Base-by-base conservation (phyloP, 1,284 basidiomycete species). In the Grifola frondosa region DNA sequence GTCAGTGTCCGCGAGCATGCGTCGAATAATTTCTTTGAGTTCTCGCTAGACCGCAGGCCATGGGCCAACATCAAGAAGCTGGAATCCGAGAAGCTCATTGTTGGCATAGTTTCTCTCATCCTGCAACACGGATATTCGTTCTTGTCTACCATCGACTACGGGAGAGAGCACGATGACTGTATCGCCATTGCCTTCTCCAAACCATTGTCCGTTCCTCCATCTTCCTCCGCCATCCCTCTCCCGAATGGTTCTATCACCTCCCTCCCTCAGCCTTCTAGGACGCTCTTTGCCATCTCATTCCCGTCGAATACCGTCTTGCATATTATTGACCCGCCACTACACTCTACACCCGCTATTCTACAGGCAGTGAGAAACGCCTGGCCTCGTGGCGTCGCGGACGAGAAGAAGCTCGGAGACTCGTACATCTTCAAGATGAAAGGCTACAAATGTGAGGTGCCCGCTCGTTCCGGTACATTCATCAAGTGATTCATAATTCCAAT, bases 401-500 rank as follows among this genome's bases (percentile, higher is more conserved):
- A 89, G 63, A 86, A 82, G 70, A 88, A 84, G 58, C 70, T 87
- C 1, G 81, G 77, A 9, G 79, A 84, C 24, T 75, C 78, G 13
- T 89, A 77, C 57, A 86, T 89, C 60, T 89, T 89, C 65, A 88
- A 84, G 59, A 69, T 89, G 42, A 87, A 85, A 54, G 87, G 86
- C 13, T 89, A 88, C 60, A 81, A 75, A 69, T 87, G 86, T 88
- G 58, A 45, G 79, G 69, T 37, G 23, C 35, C 13, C 23, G 13
- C 23, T 21, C 42, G 24, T 47, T 37, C 16, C 31, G 39, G 33
- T 19, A 30, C 36, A 39, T 10, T 15, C 24, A 24, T 40, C 29
- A 34, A 24, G 21, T 43, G 23, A 44, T 17, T 25, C 5, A n/a
- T 17, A 12, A 25, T 32, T 35, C 28, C 13, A n/a, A 42, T 54